phyloP scores from a whole-genome alignment of 2,329 filamentous ascomycete genomes.

The Arthrocladium fulminans region DNA sequence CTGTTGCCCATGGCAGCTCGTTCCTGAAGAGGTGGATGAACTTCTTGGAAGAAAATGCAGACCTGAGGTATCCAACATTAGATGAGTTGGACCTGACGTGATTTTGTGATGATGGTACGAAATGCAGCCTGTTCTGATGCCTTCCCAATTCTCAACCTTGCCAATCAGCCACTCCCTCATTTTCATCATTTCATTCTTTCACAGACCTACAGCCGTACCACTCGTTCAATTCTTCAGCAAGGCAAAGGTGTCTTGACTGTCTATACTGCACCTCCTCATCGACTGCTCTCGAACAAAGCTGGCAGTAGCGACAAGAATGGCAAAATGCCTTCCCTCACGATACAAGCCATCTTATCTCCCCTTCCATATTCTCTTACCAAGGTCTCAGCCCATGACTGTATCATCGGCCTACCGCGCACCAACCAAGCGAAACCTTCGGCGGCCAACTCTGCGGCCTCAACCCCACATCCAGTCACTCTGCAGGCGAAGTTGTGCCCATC shows the following conservation, averaged over 20 bases:
- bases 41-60: constrained; percentile 79
- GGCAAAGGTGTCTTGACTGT: background rate
- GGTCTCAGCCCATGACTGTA: background rate
- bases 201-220: background rate
- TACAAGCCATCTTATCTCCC: background rate
- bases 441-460: background rate
- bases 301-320: background rate
- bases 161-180: background rate
- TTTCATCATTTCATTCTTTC: background rate
- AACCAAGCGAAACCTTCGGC: background rate
- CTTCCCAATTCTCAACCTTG: background rate
- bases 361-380: background rate
- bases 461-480: constrained; percentile 6
- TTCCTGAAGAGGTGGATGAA: constrained; percentile 90
- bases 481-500: constrained; percentile 26
- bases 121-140: background rate
- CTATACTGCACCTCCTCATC: background rate
- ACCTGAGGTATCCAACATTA: constrained; percentile 77
- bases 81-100: constrained; percentile 29
- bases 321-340: background rate
- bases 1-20: constrained; percentile 70
- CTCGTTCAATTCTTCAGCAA: background rate
- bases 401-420: background rate
- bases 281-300: background rate
- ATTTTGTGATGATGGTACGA: background rate